Base-by-base conservation (phyloP, 179 eudicot species). In the Silene vulgaris region DNA sequence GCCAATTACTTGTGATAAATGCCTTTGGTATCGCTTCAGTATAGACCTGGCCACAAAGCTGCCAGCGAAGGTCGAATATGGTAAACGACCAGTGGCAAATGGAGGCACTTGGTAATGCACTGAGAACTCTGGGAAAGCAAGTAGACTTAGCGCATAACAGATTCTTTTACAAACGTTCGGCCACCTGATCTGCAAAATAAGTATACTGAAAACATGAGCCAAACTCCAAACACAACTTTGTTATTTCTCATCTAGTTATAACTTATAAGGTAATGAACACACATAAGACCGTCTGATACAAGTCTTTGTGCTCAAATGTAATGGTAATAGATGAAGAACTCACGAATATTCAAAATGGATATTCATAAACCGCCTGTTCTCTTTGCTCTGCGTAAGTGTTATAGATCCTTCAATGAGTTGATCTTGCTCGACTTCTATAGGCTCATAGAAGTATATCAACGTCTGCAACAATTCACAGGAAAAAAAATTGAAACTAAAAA, bases 391-490 rank as follows among this genome's bases (percentile, higher is more conserved):
- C 5, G 94, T 83, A 74, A 94, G 78, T 37, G 85, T 82, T 67
- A 94, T 86, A 35, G 96, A 90, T 68, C 98, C 98, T 78, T 89
- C 89, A 77, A 94, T 92, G 45, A 82, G 63, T 78, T 94, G 98
- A 85, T 94, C 98, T 84, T 94, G 98, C 83, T 90, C 98, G 72
- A 94, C 89, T 37, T 94, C 98, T 70, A 90, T 80, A 69, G 97
- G 97, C 72, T 93, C 98, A 64, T 87, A 91, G 66, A 91, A 90
- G 89, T 90, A 93, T 8, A 93, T 80, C 85, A 93, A 63, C 0
- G 97, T 88, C 98, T 93, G 88, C 85, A 72, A 78, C 5, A 61
- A 73, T 11, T 62, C 30, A 75, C 35, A 56, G 62, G 28, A 28
- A 72, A 45, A 56, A 35, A 35, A 6, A 21, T 52, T 7, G 35